Percentiles rank a stretch among this genome's conserved stretches.
Conservation (phyloP, 768 basidiomycete species). For the Pleurotus salmoneostramineus region DNA sequence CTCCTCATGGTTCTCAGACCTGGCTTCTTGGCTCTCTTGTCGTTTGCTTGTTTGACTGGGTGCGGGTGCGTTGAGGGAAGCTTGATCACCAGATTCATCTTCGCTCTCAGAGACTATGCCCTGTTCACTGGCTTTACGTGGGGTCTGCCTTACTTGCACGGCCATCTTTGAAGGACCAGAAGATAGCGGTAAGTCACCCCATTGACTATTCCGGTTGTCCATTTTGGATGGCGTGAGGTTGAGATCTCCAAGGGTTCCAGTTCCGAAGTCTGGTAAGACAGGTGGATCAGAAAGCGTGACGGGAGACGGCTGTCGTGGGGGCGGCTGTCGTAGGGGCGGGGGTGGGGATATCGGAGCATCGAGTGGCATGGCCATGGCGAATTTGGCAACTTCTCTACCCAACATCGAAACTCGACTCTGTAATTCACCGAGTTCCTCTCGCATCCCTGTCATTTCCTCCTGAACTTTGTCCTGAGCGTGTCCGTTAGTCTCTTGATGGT, state of each 20-base stretch:
- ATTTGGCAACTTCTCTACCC: conserved; percentile 76
- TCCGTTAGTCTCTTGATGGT: conserved; percentile 8
- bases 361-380: conserved; percentile 40
- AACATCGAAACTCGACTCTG: conserved; percentile 72
- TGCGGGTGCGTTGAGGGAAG: neutral
- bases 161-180: conserved; percentile 46
- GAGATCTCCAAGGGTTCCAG: conserved; percentile 2
- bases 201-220: conserved; percentile 2
- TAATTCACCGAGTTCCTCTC: conserved; percentile 68
- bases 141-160: conserved; percentile 22
- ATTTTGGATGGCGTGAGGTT: neutral
- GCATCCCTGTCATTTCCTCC: conserved; percentile 48
- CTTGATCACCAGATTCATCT: conserved; percentile 2
- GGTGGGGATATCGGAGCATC: conserved; percentile 30
- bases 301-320: too few relatives aligned
- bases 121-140: conserved; percentile 5
- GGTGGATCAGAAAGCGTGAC: neutral
- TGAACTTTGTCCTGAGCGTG: conserved; percentile 21
- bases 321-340: neutral
- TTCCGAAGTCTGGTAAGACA: conserved; percentile 1
- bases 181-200: conserved; percentile 26
- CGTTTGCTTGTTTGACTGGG: neutral
- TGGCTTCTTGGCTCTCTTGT: neutral
- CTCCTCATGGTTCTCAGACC: neutral
- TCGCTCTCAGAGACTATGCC: conserved; percentile 5